Base-by-base conservation (phyloP, 306 rosid genomes). In the Acacia melanoxylon region DNA sequence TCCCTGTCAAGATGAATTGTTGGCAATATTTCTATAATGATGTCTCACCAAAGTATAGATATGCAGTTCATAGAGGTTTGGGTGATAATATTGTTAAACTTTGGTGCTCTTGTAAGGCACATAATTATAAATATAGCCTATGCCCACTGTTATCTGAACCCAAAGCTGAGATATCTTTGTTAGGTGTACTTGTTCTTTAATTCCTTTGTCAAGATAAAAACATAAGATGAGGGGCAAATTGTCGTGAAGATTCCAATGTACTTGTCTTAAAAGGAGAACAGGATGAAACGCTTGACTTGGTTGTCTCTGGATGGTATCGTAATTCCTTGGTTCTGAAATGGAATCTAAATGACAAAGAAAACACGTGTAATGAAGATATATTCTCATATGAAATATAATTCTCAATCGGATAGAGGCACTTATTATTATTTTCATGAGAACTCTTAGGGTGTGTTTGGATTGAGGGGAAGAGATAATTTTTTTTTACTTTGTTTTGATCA, bases 121-220 rank as follows among this genome's bases (percentile, higher is more conserved):
- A 61, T 10, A 0, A 61, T 25, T 61, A 41, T 61, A 2, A 24
- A 42, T 24, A 40, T 42, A 61, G 41, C 29, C 5, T 62, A 7
- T 41, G 14, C 16, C 12, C 59, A 12, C n/a, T 31, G 62, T 63
- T 78, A 3, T 72, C 45, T 13, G 27, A n/a, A 62, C 45, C 52
- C 51, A 72, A 54, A 44, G 51, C 20, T 48, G 68, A 63, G 25
- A 31, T 6, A 48, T 63, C 12, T 2, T 49, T 25, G 56, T 68
- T 10, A 40, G 69, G 82, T 52, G 76, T 52, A 16, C 45, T 49
- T 20, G 72, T 31, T 78, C 12, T 69, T 79, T 79, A 65, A 51
- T 79, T 52, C 54, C 42, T 25, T 12, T 67, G 41, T 52, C 15
- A 24, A 37, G 67, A 25, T 25, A 24, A 25, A 6, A 35, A 49